phyloP scores from a whole-genome alignment of 2,329 filamentous ascomycete genomes.

The Xylaria sp. region DNA sequence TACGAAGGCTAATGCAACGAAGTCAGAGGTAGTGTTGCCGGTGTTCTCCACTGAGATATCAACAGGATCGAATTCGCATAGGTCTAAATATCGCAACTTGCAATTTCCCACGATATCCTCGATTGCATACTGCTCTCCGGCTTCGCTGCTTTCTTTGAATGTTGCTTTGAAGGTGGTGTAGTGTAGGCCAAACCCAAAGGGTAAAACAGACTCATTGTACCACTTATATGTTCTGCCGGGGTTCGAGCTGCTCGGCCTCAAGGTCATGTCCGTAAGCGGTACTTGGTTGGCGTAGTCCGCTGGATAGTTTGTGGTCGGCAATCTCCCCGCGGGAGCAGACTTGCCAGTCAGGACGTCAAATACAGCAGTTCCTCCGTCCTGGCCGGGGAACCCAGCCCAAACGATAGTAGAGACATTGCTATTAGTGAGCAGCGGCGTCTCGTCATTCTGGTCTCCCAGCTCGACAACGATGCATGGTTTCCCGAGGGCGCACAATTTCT shows the following conservation, averaged over 20 bases:
- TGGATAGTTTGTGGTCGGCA: slow-evolving; percentile 61
- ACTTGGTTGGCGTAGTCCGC: slow-evolving; percentile 57
- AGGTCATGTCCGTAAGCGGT: slow-evolving; percentile 61
- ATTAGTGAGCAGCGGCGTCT: slow-evolving; percentile 56
- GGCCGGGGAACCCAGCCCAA: slow-evolving; percentile 65
- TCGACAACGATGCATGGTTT: slow-evolving; percentile 65
- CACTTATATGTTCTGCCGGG: slow-evolving; percentile 63
- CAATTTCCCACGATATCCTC: slow-evolving; percentile 49
- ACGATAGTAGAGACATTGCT: slow-evolving; percentile 58
- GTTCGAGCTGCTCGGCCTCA: slow-evolving; percentile 55
- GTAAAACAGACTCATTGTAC: slow-evolving; percentile 58
- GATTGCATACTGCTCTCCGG: slow-evolving; percentile 46
- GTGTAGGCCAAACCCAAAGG: slow-evolving; percentile 61
- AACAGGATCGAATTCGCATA: slow-evolving; percentile 38
- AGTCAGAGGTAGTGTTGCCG: slow-evolving; percentile 56
- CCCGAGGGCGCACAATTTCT: slow-evolving; percentile 49
- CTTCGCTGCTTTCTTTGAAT: slow-evolving; percentile 30
- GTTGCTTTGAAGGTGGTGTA: slow-evolving; percentile 58
- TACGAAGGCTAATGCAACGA: slow-evolving; percentile 58
- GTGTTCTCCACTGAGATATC: slow-evolving; percentile 56
- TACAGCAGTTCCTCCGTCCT: slow-evolving; percentile 62
- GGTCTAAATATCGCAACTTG: slow-evolving; percentile 43
- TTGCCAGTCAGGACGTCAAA: slow-evolving; percentile 61
- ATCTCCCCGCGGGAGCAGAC: slow-evolving; percentile 57
- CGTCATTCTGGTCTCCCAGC: slow-evolving; percentile 61